Evolutionary conservation across 352 stramenopile species (phyloP).

Genomic region (Phytophthora vignae): DNA sequence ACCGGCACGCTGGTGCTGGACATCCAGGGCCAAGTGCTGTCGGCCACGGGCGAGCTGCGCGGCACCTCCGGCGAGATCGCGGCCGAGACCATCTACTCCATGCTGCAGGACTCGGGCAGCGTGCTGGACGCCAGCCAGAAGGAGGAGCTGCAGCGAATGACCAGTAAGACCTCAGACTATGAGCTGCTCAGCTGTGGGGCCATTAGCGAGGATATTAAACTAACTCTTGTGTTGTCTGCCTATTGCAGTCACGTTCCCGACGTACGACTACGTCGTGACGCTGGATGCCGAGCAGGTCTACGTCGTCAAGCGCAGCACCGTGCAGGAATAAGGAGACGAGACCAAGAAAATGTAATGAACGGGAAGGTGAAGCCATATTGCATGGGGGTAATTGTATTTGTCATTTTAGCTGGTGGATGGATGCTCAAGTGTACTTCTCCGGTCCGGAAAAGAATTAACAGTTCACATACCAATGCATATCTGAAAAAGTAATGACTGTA

Average conservation of each 20-base stretch:
- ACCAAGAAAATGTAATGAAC: background rate
- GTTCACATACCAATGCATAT: too few species aligned
- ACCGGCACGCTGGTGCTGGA: slow-evolving; percentile 71
- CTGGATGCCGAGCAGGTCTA: slow-evolving; percentile 72
- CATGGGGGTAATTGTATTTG: background rate
- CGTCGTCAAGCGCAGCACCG: slow-evolving; percentile 72
- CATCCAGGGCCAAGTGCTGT: slow-evolving; percentile 66
- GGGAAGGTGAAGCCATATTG: slow-evolving; percentile 3
- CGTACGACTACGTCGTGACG: slow-evolving; percentile 75
- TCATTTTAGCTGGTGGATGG: slow-evolving; percentile 2
- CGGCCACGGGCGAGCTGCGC: slow-evolving; percentile 65
- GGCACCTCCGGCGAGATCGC: slow-evolving; percentile 59
- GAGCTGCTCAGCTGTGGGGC: background rate
- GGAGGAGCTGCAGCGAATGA: slow-evolving; percentile 73
- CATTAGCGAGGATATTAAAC: slow-evolving; percentile 7
- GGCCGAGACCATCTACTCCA: slow-evolving; percentile 69
- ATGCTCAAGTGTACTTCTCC: slow-evolving; percentile 31
- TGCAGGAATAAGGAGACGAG: slow-evolving; percentile 31
- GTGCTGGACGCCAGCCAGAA: slow-evolving; percentile 62
- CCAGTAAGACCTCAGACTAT: slow-evolving; percentile 35
- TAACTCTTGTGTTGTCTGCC: background rate
- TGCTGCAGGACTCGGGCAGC: slow-evolving; percentile 72
- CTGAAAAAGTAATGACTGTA: too few species aligned
- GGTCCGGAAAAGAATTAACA: too few species aligned
- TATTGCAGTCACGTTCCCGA: slow-evolving; percentile 66